Evolutionary conservation across 2,329 filamentous ascomycete species (phyloP).

Genomic region (Fusarium sambucinum): DNA sequence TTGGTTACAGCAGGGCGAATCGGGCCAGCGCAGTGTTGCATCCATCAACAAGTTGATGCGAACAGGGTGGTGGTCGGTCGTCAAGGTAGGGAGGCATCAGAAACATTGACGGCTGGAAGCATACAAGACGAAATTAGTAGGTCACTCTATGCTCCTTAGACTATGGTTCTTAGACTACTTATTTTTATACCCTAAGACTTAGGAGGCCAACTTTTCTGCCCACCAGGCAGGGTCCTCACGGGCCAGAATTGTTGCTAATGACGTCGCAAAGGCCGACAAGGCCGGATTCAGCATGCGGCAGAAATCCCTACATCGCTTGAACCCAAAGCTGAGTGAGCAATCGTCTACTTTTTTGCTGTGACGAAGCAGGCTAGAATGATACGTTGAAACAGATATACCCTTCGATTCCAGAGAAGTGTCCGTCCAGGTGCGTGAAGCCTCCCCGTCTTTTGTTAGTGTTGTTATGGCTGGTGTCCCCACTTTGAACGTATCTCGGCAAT

Average conservation of each 20-base stretch:
- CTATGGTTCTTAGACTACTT: no score
- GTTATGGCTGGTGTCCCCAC: slow-evolving; percentile 12
- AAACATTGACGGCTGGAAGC: no score
- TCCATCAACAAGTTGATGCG: slow-evolving; percentile 22
- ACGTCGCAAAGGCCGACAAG: slow-evolving; percentile 38
- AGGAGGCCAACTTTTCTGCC: no score
- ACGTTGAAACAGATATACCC: background rate
- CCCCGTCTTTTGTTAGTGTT: slow-evolving; percentile 1
- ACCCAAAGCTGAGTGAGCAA: background rate
- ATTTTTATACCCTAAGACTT: no score
- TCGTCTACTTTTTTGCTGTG: slow-evolving; percentile 16
- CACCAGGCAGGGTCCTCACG: slow-evolving; percentile 37
- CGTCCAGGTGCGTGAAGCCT: slow-evolving; percentile 9
- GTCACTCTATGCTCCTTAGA: no score
- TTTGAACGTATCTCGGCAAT: slow-evolving; percentile 16
- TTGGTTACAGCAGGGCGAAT: slow-evolving; percentile 6
- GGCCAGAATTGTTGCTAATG: slow-evolving; percentile 40
- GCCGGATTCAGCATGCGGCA: slow-evolving; percentile 34
- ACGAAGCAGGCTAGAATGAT: slow-evolving; percentile 30
- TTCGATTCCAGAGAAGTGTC: slow-evolving; percentile 5
- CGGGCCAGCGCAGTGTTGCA: slow-evolving; percentile 14
- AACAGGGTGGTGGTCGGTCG: slow-evolving; percentile 32
- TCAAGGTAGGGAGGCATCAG: background rate
- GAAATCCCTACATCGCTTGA: slow-evolving; percentile 31
- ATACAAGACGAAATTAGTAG: no score